These are phyloP conservation scores for Saccharomycopsis schoenii DNA, from an alignment of 805 yeast genomes.

Conservation along the genomic window DNA sequence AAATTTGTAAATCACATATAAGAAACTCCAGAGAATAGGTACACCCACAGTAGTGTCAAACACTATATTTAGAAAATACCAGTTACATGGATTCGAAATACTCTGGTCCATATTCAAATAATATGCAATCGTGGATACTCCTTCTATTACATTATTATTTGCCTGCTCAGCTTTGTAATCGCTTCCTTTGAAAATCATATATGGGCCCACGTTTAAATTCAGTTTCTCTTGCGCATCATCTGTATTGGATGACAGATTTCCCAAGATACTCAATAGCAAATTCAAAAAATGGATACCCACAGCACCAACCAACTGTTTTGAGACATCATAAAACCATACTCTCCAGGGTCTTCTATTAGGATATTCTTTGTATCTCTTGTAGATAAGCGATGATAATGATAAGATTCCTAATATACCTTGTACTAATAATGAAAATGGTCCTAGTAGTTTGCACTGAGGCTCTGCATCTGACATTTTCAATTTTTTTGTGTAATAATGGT, in stretches of 20 bases:
- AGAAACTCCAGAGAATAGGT: conserved; percentile 56
- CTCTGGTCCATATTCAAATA: conserved; percentile 24
- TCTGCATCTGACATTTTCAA: conserved; percentile 11
- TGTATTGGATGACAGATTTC: conserved; percentile 23
- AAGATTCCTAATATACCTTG: conserved; percentile 70
- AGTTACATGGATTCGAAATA: conserved; percentile 73
- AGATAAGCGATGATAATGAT: conserved; percentile 61
- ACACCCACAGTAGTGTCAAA: conserved; percentile 94
- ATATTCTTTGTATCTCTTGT: conserved; percentile 68
- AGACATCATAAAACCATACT: conserved; percentile 83
- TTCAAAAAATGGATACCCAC: conserved; percentile 75
- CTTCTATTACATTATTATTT: background rate
- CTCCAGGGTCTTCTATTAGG: conserved; percentile 78
- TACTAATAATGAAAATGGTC: conserved; percentile 76
- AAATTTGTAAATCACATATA: conserved; percentile 41
- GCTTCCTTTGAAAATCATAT: background rate
- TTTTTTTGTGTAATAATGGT: background rate
- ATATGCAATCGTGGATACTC: conserved; percentile 14
- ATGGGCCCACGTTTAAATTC: conserved; percentile 6
- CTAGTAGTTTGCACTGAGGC: conserved; percentile 55
- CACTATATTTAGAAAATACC: conserved; percentile 84
- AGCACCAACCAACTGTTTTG: conserved; percentile 85
- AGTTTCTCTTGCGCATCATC: background rate
- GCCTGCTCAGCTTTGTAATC: background rate
- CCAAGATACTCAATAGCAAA: conserved; percentile 56